Percentiles rank a stretch among this genome's conserved stretches.
Evolutionary conservation across 176 grass and related monocot species (phyloP).

Genomic region (Oryza punctata): DNA sequence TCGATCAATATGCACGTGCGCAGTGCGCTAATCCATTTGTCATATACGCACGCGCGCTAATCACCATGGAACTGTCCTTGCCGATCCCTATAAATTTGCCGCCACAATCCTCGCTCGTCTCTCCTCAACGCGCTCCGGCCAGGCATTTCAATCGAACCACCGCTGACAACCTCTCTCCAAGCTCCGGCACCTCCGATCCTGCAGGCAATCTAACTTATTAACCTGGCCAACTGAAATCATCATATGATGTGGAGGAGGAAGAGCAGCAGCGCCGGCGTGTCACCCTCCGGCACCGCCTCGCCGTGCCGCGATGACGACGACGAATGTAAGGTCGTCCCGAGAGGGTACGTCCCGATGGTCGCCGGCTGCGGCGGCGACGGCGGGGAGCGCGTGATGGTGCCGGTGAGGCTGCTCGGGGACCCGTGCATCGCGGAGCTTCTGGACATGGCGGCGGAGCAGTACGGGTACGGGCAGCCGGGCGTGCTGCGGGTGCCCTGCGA

Average conservation of each 20-base stretch:
- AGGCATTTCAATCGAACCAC: not conserved
- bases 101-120: not conserved
- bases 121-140: not conserved
- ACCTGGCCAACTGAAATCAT: not conserved
- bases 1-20: no score
- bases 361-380: not conserved
- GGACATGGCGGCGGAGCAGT: slow-evolving; percentile 53
- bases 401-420: slow-evolving; percentile 46
- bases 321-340: not conserved
- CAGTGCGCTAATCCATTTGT: no score
- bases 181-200: no score
- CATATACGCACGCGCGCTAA: no score
- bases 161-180: no score
- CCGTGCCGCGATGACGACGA: not conserved
- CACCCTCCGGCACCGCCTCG: not conserved
- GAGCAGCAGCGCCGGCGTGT: not conserved
- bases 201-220: not conserved
- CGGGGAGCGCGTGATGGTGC: slow-evolving; percentile 63
- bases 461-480: slow-evolving; percentile 60
- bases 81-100: not conserved
- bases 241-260: slow-evolving; percentile 55
- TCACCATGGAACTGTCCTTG: no score
- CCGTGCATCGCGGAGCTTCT: slow-evolving; percentile 57
- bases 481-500: slow-evolving; percentile 66
- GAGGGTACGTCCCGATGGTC: slow-evolving; percentile 55